A percentile compares a stretch with the other conserved stretches of the same genome.
Conservation (phyloP, 306 rosid genomes). For the Acacia crassicarpa region DNA sequence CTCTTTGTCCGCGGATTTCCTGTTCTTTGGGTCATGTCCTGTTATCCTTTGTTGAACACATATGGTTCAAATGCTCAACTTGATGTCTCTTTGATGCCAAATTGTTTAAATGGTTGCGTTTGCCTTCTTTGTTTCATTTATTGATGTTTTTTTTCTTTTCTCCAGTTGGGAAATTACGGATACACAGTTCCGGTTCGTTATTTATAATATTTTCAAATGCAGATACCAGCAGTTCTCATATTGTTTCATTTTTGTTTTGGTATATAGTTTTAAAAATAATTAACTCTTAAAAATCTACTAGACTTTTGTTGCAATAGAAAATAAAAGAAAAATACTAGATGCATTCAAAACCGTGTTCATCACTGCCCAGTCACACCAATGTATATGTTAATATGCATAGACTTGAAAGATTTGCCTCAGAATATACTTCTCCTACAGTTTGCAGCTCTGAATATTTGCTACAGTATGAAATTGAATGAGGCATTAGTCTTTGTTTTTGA, state of each 20-base stretch:
- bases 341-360: neutral
- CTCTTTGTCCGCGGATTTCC: neutral
- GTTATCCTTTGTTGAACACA: neutral
- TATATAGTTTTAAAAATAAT: neutral
- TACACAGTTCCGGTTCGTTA: neutral
- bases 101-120: neutral
- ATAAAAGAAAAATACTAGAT: neutral
- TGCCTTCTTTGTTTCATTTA: neutral
- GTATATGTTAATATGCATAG: neutral
- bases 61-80: neutral
- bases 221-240: neutral
- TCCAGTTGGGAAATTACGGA: neutral
- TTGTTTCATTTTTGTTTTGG: neutral
- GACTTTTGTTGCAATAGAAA: neutral
- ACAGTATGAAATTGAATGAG: neutral
- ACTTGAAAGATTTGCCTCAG: neutral
- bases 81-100: conserved; percentile 1
- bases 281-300: neutral
- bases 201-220: neutral
- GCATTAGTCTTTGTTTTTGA: neutral
- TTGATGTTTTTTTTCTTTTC: neutral
- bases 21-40: neutral
- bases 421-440: neutral
- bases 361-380: neutral
- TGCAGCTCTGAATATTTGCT: neutral